phyloP scores from a whole-genome alignment of 2,329 filamentous ascomycete genomes.

The Capronia coronata region DNA sequence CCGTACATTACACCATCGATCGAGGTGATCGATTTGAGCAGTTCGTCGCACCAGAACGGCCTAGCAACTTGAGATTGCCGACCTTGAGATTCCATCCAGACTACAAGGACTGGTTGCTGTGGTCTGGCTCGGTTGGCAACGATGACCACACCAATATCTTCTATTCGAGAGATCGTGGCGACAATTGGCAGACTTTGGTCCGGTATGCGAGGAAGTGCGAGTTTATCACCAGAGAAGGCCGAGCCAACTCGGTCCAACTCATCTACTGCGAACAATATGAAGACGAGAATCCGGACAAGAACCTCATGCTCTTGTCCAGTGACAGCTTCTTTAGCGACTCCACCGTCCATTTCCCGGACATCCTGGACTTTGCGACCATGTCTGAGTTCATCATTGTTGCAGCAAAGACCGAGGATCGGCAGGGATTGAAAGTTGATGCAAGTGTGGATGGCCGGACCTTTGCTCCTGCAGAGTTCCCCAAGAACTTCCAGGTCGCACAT shows the following conservation, averaged over 20 bases:
- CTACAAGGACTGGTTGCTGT: constrained; percentile 84
- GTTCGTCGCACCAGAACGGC: constrained; percentile 63
- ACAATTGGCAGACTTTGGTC: constrained; percentile 67
- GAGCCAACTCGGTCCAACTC: constrained; percentile 45
- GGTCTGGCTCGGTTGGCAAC: constrained; percentile 61
- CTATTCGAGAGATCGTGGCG: constrained; percentile 69
- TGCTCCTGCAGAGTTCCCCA: constrained; percentile 76
- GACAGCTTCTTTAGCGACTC: constrained; percentile 68
- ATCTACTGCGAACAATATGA: constrained; percentile 59
- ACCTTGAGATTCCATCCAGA: constrained; percentile 76
- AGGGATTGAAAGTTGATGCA: constrained; percentile 67
- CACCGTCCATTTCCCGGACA: constrained; percentile 58
- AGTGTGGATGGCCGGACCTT: constrained; percentile 81
- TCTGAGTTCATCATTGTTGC: constrained; percentile 89
- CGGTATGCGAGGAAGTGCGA: constrained; percentile 75
- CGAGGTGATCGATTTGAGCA: constrained; percentile 65
- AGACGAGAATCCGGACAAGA: constrained; percentile 57
- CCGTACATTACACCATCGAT: constrained; percentile 74
- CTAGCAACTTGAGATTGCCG: constrained; percentile 44
- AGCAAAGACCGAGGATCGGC: constrained; percentile 53
- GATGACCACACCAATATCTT: constrained; percentile 70
- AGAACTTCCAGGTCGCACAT: constrained; percentile 71
- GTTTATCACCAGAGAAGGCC: constrained; percentile 65
- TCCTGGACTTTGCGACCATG: constrained; percentile 88
- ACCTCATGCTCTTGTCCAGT: constrained; percentile 66